Percentiles rank a stretch among this genome's conserved stretches.
These are phyloP conservation scores for Trichopus zeylanicus DNA, from an alignment of 116 monocot genomes.

Conservation along the genomic window DNA sequence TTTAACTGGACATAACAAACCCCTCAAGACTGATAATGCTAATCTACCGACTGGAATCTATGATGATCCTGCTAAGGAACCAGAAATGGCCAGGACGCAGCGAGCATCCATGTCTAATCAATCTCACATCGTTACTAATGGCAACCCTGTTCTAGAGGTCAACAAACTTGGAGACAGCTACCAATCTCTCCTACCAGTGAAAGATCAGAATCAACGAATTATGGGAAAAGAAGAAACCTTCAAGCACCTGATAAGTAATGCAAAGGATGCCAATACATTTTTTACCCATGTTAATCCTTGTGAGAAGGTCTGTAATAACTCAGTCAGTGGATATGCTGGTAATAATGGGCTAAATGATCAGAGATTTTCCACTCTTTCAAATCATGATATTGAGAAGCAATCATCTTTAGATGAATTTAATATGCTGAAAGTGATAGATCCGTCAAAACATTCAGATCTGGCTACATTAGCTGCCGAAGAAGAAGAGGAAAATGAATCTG, in stretches of 20 bases:
- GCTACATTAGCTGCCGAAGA: constrained; percentile 25
- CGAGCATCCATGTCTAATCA: constrained; percentile 22
- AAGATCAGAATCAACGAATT: constrained; percentile 18
- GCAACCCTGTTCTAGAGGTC: constrained; percentile 17
- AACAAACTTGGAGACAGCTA: constrained; percentile 11
- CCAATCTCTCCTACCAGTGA: constrained; percentile 11
- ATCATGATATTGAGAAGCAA: constrained; percentile 24
- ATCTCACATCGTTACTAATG: constrained; percentile 11
- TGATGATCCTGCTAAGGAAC: constrained; percentile 29
- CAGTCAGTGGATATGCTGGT: constrained; percentile 13
- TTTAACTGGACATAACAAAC: constrained; percentile 10
- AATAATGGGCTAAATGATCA: constrained; percentile 25
- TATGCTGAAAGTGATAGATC: constrained; percentile 23
- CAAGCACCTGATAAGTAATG: constrained; percentile 12
- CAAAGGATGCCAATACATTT: constrained; percentile 23
- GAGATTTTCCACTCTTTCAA: constrained; percentile 22
- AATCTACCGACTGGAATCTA: constrained; percentile 5
- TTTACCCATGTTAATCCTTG: constrained; percentile 14
- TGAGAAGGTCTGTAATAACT: constrained; percentile 18
- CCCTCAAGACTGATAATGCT: constrained; percentile 12
- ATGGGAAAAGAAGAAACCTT: constrained; percentile 24
- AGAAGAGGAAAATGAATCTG: constrained; percentile 41
- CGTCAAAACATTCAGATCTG: constrained; percentile 16
- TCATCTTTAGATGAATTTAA: constrained; percentile 36
- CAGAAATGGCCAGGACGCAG: constrained; percentile 13